phyloP scores from a whole-genome alignment of 2,329 filamentous ascomycete genomes.

The Stemphylium vesicarium region DNA sequence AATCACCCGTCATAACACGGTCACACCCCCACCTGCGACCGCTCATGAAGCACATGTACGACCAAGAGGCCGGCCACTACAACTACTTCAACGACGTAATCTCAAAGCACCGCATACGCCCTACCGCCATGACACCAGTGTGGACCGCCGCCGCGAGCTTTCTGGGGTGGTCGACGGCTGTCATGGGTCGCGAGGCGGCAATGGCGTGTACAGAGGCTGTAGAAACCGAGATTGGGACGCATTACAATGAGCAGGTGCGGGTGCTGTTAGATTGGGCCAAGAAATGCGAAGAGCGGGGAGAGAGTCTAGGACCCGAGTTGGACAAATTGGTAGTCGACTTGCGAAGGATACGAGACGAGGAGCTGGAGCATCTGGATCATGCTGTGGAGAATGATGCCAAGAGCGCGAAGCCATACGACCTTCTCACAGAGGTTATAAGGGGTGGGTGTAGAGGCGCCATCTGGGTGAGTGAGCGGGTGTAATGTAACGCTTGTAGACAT shows the following conservation, averaged over 20 bases:
- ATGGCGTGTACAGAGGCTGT: constrained; percentile 99
- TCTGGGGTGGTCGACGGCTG: constrained; percentile 86
- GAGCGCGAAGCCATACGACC: constrained; percentile 85
- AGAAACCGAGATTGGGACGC: constrained; percentile 94
- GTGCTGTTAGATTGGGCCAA: constrained; percentile 80
- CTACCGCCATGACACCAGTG: constrained; percentile 88
- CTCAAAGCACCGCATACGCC: constrained; percentile 85
- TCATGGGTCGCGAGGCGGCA: constrained; percentile 89
- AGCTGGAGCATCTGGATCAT: constrained; percentile 94
- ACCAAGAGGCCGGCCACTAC: constrained; percentile 90
- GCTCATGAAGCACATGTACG: constrained; percentile 97
- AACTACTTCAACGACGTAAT: constrained; percentile 83
- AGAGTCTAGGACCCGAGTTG: constrained; percentile 81
- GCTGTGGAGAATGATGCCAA: constrained; percentile 93
- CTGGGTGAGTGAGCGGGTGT: constrained; percentile 77
- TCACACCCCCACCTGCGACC: constrained; percentile 86
- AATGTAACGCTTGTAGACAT: not conserved
- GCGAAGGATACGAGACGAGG: constrained; percentile 88
- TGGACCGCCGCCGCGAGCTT: constrained; percentile 83
- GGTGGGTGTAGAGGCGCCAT: constrained; percentile 93
- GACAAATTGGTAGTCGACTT: constrained; percentile 74
- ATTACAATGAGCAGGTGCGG: constrained; percentile 93
- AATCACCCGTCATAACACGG: constrained; percentile 80
- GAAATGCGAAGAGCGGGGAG: constrained; percentile 76
- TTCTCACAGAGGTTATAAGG: constrained; percentile 84